Percentiles rank a stretch among this genome's conserved stretches.
Conservation (phyloP, 1,139 yeast genomes). For the Geotrichum siamense region DNA sequence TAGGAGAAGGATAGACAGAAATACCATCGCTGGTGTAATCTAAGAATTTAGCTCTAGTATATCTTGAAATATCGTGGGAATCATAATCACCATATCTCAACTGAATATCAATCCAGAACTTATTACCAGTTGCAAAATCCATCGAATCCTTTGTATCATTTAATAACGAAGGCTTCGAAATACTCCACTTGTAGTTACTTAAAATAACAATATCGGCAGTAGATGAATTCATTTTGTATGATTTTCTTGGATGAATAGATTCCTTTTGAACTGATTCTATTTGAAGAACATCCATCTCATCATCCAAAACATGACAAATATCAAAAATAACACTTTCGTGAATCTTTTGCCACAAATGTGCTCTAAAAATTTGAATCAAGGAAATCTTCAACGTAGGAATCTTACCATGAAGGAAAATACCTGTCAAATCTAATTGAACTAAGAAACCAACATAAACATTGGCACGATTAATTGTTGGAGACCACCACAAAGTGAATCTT, state of each 20-base stretch:
- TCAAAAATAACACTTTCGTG: constrained; percentile 95
- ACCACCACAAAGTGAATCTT: constrained; percentile 98
- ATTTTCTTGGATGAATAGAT: constrained; percentile 93
- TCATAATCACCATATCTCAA: constrained; percentile 95
- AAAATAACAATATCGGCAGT: constrained; percentile 82
- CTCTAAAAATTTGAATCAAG: constrained; percentile 90
- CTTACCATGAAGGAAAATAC: constrained; percentile 94
- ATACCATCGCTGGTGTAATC: constrained; percentile 88
- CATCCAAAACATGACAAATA: constrained; percentile 84
- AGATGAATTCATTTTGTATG: constrained; percentile 94
- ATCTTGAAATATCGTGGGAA: constrained; percentile 91
- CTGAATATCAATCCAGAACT: constrained; percentile 94
- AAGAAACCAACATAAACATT: constrained; percentile 96
- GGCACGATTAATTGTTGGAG: constrained; percentile 96
- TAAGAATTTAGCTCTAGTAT: constrained; percentile 84
- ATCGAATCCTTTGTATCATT: constrained; percentile 39
- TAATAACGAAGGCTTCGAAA: constrained; percentile 73
- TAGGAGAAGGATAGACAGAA: constrained; percentile 85
- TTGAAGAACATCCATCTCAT: constrained; percentile 74
- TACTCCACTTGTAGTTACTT: constrained; percentile 76
- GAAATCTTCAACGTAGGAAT: constrained; percentile 96
- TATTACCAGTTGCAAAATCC: constrained; percentile 48
- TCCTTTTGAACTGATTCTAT: constrained; percentile 85
- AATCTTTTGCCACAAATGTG: constrained; percentile 98
- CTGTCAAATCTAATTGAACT: constrained; percentile 93